A percentile compares a stretch with the other conserved stretches of the same genome.
Evolutionary conservation across 2,329 filamentous ascomycete species (phyloP).

Genomic region (Westerdykella aurantiaca): DNA sequence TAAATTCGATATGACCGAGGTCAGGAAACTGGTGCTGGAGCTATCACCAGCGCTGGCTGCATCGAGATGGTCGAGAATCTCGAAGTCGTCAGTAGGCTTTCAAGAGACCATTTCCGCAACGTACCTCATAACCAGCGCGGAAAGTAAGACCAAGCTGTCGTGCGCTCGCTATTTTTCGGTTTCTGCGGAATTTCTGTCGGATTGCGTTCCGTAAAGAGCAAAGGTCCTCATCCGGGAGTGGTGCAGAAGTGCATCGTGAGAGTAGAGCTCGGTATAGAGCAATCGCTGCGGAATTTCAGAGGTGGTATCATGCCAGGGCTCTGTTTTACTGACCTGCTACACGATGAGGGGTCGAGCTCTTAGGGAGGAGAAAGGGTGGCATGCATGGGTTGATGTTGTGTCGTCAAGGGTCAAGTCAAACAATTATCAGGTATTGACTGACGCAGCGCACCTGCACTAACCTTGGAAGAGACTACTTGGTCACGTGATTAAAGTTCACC

Average conservation of each 20-base stretch:
- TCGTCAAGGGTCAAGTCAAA: background rate
- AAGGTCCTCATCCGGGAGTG: constrained; percentile 47
- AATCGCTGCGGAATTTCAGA: constrained; percentile 46
- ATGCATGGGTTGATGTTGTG: constrained; percentile 34
- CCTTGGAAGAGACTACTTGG: too few species aligned
- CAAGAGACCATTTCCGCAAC: background rate
- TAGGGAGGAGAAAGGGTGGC: constrained; percentile 43
- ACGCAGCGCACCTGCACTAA: too few species aligned
- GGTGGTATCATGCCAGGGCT: background rate
- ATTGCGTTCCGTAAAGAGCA: constrained; percentile 55
- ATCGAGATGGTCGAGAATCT: constrained; percentile 42
- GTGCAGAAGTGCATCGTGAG: constrained; percentile 50
- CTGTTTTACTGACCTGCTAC: constrained; percentile 42
- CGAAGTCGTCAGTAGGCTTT: constrained; percentile 8
- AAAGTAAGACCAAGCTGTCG: constrained; percentile 59
- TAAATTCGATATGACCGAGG: constrained; percentile 34
- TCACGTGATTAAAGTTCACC: too few species aligned
- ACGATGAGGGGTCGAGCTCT: constrained; percentile 46
- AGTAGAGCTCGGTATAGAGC: constrained; percentile 69
- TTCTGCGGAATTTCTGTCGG: constrained; percentile 57
- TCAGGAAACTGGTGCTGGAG: constrained; percentile 17
- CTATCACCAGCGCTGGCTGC: constrained; percentile 31
- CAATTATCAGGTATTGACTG: too few species aligned
- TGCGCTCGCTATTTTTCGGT: constrained; percentile 53
- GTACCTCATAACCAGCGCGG: constrained; percentile 61